These are phyloP conservation scores for Leccinum truebloodii DNA, from an alignment of 768 basidiomycete species.

Conservation along the genomic window DNA sequence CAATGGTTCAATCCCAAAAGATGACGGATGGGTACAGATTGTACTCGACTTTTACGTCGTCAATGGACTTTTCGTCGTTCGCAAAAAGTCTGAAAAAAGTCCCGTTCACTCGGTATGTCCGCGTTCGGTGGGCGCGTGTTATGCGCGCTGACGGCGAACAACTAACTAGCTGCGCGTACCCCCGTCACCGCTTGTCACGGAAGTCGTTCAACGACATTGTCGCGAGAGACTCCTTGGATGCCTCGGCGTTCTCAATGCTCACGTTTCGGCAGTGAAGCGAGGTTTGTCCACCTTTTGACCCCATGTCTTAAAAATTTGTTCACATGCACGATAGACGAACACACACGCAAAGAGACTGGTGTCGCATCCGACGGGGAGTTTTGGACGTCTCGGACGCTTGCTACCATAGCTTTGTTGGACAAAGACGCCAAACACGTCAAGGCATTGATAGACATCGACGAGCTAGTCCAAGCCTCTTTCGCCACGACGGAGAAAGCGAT, in stretches of 20 bases:
- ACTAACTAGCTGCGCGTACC: constrained; percentile 48
- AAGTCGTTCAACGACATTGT: constrained; percentile 65
- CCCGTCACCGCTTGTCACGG: constrained; percentile 72
- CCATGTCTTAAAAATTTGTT: constrained; percentile 3
- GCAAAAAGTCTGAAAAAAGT: constrained; percentile 72
- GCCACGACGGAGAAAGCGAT: constrained; percentile 45
- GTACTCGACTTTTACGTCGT: constrained; percentile 82
- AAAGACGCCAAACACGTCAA: constrained; percentile 69
- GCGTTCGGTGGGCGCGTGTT: not conserved
- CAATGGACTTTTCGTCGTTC: constrained; percentile 77
- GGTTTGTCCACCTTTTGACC: constrained; percentile 37
- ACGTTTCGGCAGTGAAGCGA: constrained; percentile 51
- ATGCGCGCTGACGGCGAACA: constrained; percentile 1
- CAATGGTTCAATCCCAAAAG: constrained; percentile 76
- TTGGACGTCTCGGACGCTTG: constrained; percentile 73
- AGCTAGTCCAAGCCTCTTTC: constrained; percentile 51
- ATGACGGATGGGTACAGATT: constrained; percentile 72
- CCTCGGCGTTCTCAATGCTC: constrained; percentile 70
- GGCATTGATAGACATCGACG: constrained; percentile 50
- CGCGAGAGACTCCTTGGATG: constrained; percentile 69
- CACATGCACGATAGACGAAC: constrained; percentile 37
- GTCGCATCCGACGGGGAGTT: constrained; percentile 73
- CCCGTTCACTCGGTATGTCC: constrained; percentile 55
- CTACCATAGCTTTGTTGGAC: constrained; percentile 56
- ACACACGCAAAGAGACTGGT: constrained; percentile 54